Evolutionary conservation across 495 filamentous ascomycete genomes (phyloP), one percentile per base, ranked within the genome.

Genomic region (Aspergillus panamensis): DNA sequence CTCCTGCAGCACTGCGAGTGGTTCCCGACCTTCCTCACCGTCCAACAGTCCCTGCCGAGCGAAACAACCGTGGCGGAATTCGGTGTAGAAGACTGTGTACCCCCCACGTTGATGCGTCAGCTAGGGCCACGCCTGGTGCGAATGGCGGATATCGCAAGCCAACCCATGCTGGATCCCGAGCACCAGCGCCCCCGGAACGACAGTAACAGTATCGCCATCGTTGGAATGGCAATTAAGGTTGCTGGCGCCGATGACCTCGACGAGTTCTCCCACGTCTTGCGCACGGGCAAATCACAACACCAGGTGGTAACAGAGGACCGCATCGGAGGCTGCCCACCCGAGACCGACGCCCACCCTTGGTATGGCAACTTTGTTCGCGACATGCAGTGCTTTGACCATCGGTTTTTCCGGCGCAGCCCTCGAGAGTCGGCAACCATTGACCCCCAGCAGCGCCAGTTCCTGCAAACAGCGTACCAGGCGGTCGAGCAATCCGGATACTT

Each of bases 401-500:
- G 16, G 0, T 87, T 86, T 65, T 86, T 87, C 70, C 75, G 73
- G 44, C 79, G 84, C 45, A 77, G 73, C 9, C 71, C 77, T 10
- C 64, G 72, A 47, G 76, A 86, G 69, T 73, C 82, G 56, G 62
- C 58, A 8, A 43, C 59, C 12, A 71, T 77, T 35, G 75, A 78
- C 32, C 75, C 75, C 1, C 74, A 77, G 37, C 75, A 77, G 19
- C 71, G 73, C 8, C 60, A 82, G 13, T 69, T 82, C 5, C 69
- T 87, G 1, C 83, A 86, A 60, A 69, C 70, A 1, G 75, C 76
- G 6, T 87, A 82, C 32, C 81, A 85, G 57, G 77, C 75, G 0
- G 61, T 86, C 6, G 82, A 85, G 55, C 73, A 72, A 57, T 79
- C 67, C 2, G 77, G 75, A 21, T 45, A 69, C 7, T 40, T 66